Conservation (phyloP, 441 rosid species). For the Corymbia citriodora region DNA sequence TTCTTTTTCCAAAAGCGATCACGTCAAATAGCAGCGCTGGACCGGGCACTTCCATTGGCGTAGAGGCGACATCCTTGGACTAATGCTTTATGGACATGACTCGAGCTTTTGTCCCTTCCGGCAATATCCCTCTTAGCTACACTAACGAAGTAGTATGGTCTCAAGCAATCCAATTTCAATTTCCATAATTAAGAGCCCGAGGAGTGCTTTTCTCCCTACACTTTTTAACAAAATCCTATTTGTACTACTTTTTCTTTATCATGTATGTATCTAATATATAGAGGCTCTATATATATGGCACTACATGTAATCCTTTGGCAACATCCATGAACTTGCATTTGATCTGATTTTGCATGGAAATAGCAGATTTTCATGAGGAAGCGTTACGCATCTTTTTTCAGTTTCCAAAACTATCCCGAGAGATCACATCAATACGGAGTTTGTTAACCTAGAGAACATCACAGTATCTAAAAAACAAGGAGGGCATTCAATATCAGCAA, state of each 20-base stretch:
- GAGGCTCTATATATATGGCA: too few species aligned
- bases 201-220: too few species aligned
- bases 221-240: too few species aligned
- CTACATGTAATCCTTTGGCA: too few species aligned
- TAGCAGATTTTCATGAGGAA: neutral
- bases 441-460: too few species aligned
- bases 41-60: constrained; percentile 59
- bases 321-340: too few species aligned
- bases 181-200: neutral
- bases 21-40: constrained; percentile 13
- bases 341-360: neutral
- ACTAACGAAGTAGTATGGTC: constrained; percentile 70
- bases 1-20: neutral
- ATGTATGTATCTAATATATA: too few species aligned
- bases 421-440: too few species aligned
- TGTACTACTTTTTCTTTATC: too few species aligned
- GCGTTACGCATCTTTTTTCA: neutral
- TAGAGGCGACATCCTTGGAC: constrained; percentile 17
- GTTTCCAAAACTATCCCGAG: neutral
- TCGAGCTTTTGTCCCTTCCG: constrained; percentile 73
- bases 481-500: neutral
- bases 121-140: constrained; percentile 63
- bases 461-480: neutral
- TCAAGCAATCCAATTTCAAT: constrained; percentile 55
- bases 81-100: constrained; percentile 39